These are phyloP conservation scores for Diaporthe eres DNA, from an alignment of 2,329 filamentous ascomycete genomes.

Conservation along the genomic window DNA sequence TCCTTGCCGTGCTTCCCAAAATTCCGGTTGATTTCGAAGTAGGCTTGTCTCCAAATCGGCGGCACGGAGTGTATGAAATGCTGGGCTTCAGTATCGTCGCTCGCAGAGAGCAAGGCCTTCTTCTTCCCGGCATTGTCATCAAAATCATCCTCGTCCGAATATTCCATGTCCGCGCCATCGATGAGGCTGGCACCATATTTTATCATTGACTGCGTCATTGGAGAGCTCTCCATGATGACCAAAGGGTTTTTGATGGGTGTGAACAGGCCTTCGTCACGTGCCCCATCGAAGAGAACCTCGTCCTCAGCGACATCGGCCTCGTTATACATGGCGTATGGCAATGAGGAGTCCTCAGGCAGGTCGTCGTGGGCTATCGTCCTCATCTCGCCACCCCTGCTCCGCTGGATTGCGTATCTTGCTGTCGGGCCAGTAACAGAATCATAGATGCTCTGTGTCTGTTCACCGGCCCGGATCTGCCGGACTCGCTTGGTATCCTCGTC, in stretches of 20 bases:
- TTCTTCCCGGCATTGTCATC: background rate
- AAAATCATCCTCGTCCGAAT: slow-evolving; percentile 2
- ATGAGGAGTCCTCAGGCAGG: background rate
- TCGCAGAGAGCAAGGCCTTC: slow-evolving; percentile 9
- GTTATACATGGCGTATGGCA: slow-evolving; percentile 45
- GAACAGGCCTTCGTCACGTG: slow-evolving; percentile 46
- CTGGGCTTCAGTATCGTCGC: slow-evolving; percentile 32
- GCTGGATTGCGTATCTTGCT: slow-evolving; percentile 24
- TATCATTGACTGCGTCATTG: slow-evolving; percentile 19
- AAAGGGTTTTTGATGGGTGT: slow-evolving; percentile 48
- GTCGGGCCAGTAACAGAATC: slow-evolving; percentile 44
- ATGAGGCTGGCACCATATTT: slow-evolving; percentile 13
- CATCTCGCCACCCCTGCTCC: background rate
- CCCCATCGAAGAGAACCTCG: slow-evolving; percentile 44
- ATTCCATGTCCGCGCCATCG: background rate
- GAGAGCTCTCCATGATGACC: slow-evolving; percentile 44
- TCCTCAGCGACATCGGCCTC: slow-evolving; percentile 50
- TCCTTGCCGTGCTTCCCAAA: background rate
- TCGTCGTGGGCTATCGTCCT: background rate
- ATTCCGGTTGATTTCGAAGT: slow-evolving; percentile 30
- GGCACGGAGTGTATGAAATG: slow-evolving; percentile 32
- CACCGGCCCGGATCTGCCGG: slow-evolving; percentile 47
- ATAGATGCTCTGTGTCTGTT: slow-evolving; percentile 46
- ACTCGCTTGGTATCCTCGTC: slow-evolving; percentile 47
- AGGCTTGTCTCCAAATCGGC: slow-evolving; percentile 40